These are phyloP conservation scores for Rhodotorula paludigena DNA, from an alignment of 768 basidiomycete species.

Conservation along the genomic window DNA sequence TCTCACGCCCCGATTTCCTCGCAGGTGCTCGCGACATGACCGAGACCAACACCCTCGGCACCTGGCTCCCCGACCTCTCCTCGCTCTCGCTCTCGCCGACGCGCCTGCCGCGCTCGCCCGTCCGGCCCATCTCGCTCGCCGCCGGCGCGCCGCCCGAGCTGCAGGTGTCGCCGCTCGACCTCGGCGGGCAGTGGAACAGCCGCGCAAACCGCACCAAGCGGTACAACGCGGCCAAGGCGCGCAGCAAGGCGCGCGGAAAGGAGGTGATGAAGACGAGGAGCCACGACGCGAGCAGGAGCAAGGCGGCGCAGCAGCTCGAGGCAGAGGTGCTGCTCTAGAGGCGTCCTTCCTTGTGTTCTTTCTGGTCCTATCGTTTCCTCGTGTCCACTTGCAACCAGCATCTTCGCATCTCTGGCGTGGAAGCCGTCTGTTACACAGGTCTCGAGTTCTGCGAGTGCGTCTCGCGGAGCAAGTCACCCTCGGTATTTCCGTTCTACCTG, in stretches of 20 bases:
- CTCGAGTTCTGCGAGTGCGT: too few relatives aligned
- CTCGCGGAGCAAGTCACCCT: too few relatives aligned
- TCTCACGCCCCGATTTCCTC: not conserved
- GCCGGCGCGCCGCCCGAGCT: conserved; percentile 24
- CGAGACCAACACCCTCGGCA: not conserved
- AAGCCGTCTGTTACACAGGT: too few relatives aligned
- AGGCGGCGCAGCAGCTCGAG: too few relatives aligned
- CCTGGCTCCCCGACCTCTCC: conserved; percentile 24
- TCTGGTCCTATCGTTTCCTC: too few relatives aligned
- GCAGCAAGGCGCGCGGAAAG: conserved; percentile 27
- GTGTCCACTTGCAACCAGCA: too few relatives aligned
- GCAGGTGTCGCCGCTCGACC: conserved; percentile 23
- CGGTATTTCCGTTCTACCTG: too few relatives aligned
- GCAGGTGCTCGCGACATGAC: conserved; percentile 19
- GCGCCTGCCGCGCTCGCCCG: conserved; percentile 1
- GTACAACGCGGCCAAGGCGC: conserved; percentile 31
- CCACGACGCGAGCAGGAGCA: not conserved
- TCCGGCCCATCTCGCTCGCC: not conserved
- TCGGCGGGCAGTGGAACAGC: conserved; percentile 25
- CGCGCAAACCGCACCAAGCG: conserved; percentile 30
- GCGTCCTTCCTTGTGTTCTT: too few relatives aligned
- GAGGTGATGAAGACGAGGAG: conserved; percentile 13
- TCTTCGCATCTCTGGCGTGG: too few relatives aligned
- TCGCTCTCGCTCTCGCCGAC: conserved; percentile 24
- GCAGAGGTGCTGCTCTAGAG: too few relatives aligned